phyloP scores from a whole-genome alignment of 768 basidiomycete species.

The Auricularia auricula-judae region DNA sequence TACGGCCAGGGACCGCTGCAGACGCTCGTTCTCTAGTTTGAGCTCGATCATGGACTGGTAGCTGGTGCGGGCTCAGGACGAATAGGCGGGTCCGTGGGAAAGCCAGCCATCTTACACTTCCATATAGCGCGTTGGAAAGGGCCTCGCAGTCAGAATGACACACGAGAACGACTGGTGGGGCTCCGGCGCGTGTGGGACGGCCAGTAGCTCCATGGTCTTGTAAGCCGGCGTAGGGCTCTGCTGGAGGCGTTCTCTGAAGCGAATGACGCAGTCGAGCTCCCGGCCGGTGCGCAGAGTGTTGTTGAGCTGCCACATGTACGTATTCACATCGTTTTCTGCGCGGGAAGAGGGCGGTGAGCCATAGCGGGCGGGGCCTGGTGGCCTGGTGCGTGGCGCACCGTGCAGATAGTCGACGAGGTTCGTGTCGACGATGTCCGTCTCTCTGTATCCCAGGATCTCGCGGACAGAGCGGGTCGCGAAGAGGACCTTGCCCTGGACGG shows the following conservation, averaged over 20 bases:
- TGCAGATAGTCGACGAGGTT: slow-evolving; percentile 57
- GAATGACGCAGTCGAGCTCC: neutral
- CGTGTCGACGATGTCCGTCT: slow-evolving; percentile 58
- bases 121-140: neutral
- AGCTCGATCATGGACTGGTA: slow-evolving; percentile 47
- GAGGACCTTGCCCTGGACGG: slow-evolving; percentile 54
- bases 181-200: neutral
- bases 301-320: neutral
- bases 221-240: neutral
- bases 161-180: neutral
- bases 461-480: slow-evolving; percentile 53
- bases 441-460: slow-evolving; percentile 70
- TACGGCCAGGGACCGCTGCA: slow-evolving; percentile 41
- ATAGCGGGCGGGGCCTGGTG: neutral
- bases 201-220: slow-evolving; percentile 3
- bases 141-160: neutral
- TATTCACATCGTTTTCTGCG: neutral
- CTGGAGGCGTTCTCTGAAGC: neutral
- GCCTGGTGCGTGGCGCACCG: slow-evolving; percentile 23
- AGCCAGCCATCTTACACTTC: neutral
- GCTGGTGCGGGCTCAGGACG: slow-evolving; percentile 18
- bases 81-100: neutral
- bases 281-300: neutral
- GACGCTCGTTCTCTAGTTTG: slow-evolving; percentile 75
- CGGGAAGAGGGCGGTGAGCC: neutral